Percentiles rank a stretch among this genome's conserved stretches.
These are phyloP conservation scores for Rhynchosporium agropyri DNA, from an alignment of 2,329 filamentous ascomycete species.

Conservation along the genomic window DNA sequence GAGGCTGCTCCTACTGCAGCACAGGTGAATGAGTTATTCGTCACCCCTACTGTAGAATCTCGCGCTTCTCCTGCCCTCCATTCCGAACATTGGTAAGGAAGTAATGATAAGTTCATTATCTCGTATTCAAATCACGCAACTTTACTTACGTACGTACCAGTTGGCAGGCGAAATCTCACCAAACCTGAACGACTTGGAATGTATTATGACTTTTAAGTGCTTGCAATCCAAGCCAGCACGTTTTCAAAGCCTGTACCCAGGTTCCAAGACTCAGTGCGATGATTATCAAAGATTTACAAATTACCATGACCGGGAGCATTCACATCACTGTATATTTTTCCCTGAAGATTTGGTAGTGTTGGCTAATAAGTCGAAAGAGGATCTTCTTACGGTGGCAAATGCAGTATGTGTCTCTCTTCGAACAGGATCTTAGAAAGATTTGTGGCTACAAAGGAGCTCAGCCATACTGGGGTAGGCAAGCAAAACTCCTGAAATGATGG, in stretches of 20 bases:
- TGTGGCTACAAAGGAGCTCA: constrained; percentile 13
- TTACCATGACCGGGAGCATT: constrained; percentile 14
- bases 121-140: not conserved
- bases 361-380: not conserved
- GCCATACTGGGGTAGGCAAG: constrained; percentile 10
- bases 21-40: not conserved
- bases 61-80: not conserved
- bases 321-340: constrained; percentile 15
- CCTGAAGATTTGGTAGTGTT: not conserved
- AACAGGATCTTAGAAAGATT: constrained; percentile 10
- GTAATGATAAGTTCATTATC: constrained; percentile 15
- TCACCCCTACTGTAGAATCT: not conserved
- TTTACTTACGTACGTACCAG: not conserved
- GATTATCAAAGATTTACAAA: constrained; percentile 20
- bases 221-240: constrained; percentile 16
- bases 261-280: constrained; percentile 17
- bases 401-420: constrained; percentile 6
- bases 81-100: constrained; percentile 11
- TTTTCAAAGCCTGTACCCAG: constrained; percentile 11
- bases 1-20: constrained; percentile 6
- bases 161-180: constrained; percentile 17
- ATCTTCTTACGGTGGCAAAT: constrained; percentile 14
- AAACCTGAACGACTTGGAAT: constrained; percentile 14
- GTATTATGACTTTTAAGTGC: constrained; percentile 20
- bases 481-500: no score